Percentiles rank a stretch among this genome's conserved stretches.
Evolutionary conservation across 176 grass and related monocot genomes (phyloP).

Genomic region (Carex kokanica): DNA sequence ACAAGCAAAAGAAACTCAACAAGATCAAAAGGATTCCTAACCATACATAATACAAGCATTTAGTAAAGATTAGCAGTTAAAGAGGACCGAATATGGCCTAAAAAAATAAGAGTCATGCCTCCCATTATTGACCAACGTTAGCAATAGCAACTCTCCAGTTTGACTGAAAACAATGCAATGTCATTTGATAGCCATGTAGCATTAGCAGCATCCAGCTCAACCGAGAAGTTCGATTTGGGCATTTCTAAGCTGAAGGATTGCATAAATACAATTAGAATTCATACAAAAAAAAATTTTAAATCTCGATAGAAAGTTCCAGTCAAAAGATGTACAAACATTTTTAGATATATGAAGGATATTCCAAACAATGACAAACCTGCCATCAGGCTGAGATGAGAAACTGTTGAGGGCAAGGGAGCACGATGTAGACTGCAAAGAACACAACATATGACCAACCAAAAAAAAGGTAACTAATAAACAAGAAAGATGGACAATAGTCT

Average conservation of each 20-base stretch:
- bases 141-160: conserved; percentile 74
- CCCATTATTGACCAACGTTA: conserved; percentile 79
- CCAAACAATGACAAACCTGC: conserved; percentile 45
- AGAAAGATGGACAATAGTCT: conserved; percentile 18
- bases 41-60: not conserved
- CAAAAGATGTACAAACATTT: not conserved
- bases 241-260: conserved; percentile 74
- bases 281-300: not conserved
- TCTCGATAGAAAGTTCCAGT: not conserved
- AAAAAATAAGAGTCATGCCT: conserved; percentile 34
- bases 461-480: conserved; percentile 13
- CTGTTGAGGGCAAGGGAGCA: conserved; percentile 85
- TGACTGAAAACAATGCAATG: conserved; percentile 76
- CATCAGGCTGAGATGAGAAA: conserved; percentile 68
- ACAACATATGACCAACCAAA: conserved; percentile 16
- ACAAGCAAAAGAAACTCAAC: conserved; percentile 8
- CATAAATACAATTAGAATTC: not conserved
- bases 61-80: not conserved
- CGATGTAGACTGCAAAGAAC: conserved; percentile 70
- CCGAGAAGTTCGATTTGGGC: conserved; percentile 62
- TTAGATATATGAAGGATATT: not conserved
- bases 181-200: conserved; percentile 85
- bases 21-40: not conserved
- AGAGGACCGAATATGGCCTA: not conserved
- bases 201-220: conserved; percentile 93